Evolutionary conservation across 1,139 yeast species (phyloP).

Genomic region (Pichia sp.): DNA sequence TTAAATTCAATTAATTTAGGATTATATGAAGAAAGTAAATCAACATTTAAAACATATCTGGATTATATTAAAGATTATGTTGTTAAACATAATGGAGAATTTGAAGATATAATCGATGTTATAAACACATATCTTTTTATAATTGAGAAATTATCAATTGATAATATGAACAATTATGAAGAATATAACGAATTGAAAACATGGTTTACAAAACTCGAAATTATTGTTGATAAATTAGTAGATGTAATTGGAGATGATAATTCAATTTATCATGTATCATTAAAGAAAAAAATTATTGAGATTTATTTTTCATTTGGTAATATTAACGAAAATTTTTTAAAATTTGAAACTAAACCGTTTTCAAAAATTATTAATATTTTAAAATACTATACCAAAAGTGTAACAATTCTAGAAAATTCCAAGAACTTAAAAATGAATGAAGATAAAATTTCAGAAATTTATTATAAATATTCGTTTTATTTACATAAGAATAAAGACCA

Average conservation of each 20-base stretch:
- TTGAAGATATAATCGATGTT: slow-evolving; percentile 30
- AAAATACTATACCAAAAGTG: no score
- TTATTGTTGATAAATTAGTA: no score
- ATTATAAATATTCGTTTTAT: slow-evolving; percentile 33
- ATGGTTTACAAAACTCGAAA: slow-evolving; percentile 16
- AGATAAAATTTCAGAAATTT: slow-evolving; percentile 12
- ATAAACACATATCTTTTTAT: slow-evolving; percentile 25
- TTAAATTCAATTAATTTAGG: slow-evolving; percentile 21
- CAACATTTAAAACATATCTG: slow-evolving; percentile 39
- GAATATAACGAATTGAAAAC: slow-evolving; percentile 15
- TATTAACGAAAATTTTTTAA: no score
- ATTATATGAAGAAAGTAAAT: slow-evolving; percentile 30
- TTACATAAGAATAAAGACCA: slow-evolving; percentile 31
- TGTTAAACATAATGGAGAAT: slow-evolving; percentile 29
- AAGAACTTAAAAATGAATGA: no score
- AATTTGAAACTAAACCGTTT: no score
- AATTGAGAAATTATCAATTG: slow-evolving; percentile 25
- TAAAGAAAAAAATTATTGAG: no score
- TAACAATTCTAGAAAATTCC: slow-evolving; percentile 5
- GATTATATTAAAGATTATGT: slow-evolving; percentile 35
- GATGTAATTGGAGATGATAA: slow-evolving; percentile 17
- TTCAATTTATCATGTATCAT: no score
- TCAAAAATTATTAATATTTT: no score
- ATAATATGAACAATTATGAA: slow-evolving; percentile 13
- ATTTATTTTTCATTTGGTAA: no score